phyloP scores from a whole-genome alignment of 768 basidiomycete genomes.

The Xerocomellus chrysenteron region DNA sequence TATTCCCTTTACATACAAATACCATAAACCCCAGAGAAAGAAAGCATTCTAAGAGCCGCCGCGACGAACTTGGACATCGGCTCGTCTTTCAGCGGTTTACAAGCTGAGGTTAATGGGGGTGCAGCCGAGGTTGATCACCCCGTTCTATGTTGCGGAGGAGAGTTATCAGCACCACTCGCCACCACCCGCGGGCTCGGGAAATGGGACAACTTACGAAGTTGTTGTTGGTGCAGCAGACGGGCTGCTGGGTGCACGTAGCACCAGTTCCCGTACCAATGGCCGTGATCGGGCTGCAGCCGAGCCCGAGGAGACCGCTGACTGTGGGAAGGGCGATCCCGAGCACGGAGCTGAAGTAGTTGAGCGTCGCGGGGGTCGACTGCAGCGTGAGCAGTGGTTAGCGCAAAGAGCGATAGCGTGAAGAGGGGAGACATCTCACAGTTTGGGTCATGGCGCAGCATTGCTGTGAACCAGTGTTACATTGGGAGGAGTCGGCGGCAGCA shows the following conservation, averaged over 20 bases:
- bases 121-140: conserved; percentile 19
- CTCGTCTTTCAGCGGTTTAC: background rate
- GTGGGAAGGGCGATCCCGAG: too few species aligned
- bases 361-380: too few species aligned
- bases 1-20: too few species aligned
- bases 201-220: conserved; percentile 1
- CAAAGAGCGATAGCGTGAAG: too few species aligned
- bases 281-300: background rate
- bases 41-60: too few species aligned
- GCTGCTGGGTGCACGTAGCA: conserved; percentile 4
- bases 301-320: too few species aligned
- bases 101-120: conserved; percentile 4
- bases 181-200: too few species aligned
- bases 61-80: background rate
- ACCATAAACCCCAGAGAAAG: too few species aligned
- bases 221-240: conserved; percentile 18
- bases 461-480: conserved; percentile 5
- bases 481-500: background rate
- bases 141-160: background rate
- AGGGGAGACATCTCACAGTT: background rate
- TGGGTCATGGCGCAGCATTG: conserved; percentile 10
- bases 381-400: too few species aligned
- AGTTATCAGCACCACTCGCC: background rate
- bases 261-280: background rate
- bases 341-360: too few species aligned